phyloP scores from a whole-genome alignment of 2,329 filamentous ascomycete species.

The Monosporascus sp. region DNA sequence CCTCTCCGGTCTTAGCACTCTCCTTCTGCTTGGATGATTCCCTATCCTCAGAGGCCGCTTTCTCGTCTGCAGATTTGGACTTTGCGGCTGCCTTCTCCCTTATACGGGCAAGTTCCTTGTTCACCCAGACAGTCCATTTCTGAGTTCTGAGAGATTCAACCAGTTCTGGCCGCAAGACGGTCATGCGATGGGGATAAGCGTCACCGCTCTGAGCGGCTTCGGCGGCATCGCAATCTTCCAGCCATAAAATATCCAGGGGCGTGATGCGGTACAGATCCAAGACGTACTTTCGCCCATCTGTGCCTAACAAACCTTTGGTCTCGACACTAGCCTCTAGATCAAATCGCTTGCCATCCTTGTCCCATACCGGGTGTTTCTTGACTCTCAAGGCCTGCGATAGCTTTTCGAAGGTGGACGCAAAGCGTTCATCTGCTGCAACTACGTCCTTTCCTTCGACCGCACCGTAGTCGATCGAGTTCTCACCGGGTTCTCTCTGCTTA shows the following conservation, averaged over 20 bases:
- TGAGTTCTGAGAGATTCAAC: constrained; percentile 79
- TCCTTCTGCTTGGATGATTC: constrained; percentile 20
- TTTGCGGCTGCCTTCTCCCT: constrained; percentile 33
- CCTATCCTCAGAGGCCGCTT: constrained; percentile 22
- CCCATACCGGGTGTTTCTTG: constrained; percentile 95
- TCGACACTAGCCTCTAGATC: constrained; percentile 94
- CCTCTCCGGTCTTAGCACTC: constrained; percentile 20
- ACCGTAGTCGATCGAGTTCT: constrained; percentile 98
- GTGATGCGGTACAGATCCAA: constrained; percentile 93
- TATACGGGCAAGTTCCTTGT: constrained; percentile 64
- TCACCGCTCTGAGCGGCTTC: constrained; percentile 36
- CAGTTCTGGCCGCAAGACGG: constrained; percentile 83
- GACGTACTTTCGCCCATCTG: constrained; percentile 95
- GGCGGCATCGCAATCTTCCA: constrained; percentile 65
- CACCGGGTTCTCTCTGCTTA: constrained; percentile 93
- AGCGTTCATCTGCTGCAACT: constrained; percentile 84
- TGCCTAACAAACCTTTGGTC: constrained; percentile 95
- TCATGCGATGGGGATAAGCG: constrained; percentile 92
- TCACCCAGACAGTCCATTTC: constrained; percentile 87
- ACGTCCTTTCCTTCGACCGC: constrained; percentile 96
- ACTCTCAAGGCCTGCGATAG: constrained; percentile 86
- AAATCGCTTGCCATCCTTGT: constrained; percentile 87
- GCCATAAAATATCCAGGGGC: constrained; percentile 84
- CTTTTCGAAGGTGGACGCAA: constrained; percentile 79
- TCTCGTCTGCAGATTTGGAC: constrained; percentile 28